Evolutionary conservation across 2,329 filamentous ascomycete genomes (phyloP), one percentile per base, ranked within the genome.

Genomic region (Calonectria ilicicola): DNA sequence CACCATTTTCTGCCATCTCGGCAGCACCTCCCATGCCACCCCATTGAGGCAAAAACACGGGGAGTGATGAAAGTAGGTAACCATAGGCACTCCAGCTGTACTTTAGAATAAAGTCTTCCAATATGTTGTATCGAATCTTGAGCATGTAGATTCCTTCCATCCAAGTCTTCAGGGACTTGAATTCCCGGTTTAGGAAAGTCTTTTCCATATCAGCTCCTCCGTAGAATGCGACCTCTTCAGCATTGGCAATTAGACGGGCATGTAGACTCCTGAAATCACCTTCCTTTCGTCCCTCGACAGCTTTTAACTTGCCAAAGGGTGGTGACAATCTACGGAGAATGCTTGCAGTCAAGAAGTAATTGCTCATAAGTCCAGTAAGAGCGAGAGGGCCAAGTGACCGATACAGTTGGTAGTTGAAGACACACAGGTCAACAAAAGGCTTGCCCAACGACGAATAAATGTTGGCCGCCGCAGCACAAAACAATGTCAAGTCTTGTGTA

Each of bases 41-140:
- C 95, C 97, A 98, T 1, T 95, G 94, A 0, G 97, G 97, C 21
- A 99, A 88, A 85, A 98, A 99, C 60, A 98, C 93, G 0, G 97
- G 97, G 14, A 99, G 88, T 3, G 96, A 97, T 1, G 96, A 97
- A 69, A 99, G 89, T 42, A 98, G 89, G 80, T 99, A 99, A 42
- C 97, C 97, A 81, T 98, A 98, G 0, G 97, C 97, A 75, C 96
- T 98, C 97, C 97, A 99, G 76, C 95, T 97, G 82, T 99, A 99
- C 83, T 99, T 99, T 72, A 99, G 87, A 62, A 99, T 95, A 80
- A 99, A 98, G 82, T 99, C 97, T 82, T 99, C 97, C 0, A 99
- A 91, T 87, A 99, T 99, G 82, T 98, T 99, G 87, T 99, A 99
- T 19, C 95, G 93, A 76, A 99, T 98, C 85, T 98, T 98, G 76